phyloP scores from a whole-genome alignment of 1,284 basidiomycete genomes.

The Trametes polyzona region DNA sequence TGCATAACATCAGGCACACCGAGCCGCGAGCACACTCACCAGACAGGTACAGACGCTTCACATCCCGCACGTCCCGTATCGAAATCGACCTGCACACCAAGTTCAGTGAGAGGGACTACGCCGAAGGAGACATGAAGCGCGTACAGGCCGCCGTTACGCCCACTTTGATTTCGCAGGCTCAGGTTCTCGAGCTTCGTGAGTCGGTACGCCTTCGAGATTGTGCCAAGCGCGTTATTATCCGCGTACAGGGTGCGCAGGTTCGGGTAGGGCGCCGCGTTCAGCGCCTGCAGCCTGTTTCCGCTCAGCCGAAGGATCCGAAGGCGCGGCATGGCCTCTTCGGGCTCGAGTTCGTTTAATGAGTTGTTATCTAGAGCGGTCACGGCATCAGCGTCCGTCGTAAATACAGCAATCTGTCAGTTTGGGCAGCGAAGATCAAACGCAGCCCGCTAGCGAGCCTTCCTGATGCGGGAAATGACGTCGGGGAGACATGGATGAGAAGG shows the following conservation, averaged over 20 bases:
- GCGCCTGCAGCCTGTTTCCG: slow-evolving; percentile 74
- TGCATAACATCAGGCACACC: slow-evolving; percentile 1
- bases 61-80: slow-evolving; percentile 81
- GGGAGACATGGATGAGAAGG: not conserved
- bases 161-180: slow-evolving; percentile 88
- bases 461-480: slow-evolving; percentile 21
- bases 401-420: slow-evolving; percentile 13
- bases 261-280: slow-evolving; percentile 72
- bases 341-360: slow-evolving; percentile 53
- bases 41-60: slow-evolving; percentile 93
- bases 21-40: slow-evolving; percentile 56
- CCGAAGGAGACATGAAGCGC: slow-evolving; percentile 37
- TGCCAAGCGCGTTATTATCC: slow-evolving; percentile 82
- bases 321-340: slow-evolving; percentile 59
- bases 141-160: slow-evolving; percentile 67
- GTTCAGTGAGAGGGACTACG: slow-evolving; percentile 9
- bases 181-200: slow-evolving; percentile 85
- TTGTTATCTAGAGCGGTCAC: slow-evolving; percentile 70
- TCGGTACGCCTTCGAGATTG: slow-evolving; percentile 54
- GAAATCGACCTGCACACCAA: slow-evolving; percentile 42
- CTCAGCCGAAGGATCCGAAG: slow-evolving; percentile 87
- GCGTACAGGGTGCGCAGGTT: slow-evolving; percentile 90
- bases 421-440: slow-evolving; percentile 21
- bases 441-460: slow-evolving; percentile 5
- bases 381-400: slow-evolving; percentile 10